Base-by-base conservation (phyloP, 306 rosid species). In the Benincasa hispida region DNA sequence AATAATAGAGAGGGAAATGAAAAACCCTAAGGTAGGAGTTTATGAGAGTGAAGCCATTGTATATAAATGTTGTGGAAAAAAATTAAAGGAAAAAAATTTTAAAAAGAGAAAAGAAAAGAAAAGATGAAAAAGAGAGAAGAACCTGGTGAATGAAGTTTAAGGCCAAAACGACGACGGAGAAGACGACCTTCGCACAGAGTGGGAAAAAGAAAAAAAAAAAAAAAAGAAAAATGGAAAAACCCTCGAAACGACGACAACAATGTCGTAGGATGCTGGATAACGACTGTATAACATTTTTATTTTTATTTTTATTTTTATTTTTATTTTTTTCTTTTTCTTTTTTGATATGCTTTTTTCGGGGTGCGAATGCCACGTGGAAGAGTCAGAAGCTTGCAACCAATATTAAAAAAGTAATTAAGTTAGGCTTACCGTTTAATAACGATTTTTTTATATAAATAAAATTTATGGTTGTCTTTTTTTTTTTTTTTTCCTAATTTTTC, bases 151-250 rank as follows among this genome's bases (percentile, higher is more conserved):
- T 35, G 45, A 34, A 55, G 72, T 63, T 17, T 45, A 45, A 63
- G 27, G 25, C 68, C 76, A 78, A 78, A 79, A 79, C 82, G 82
- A 79, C 82, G 82, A 34, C 82, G 82, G 82, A 53, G 57, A 53
- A 79, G 77, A 79, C 78, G 82, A 79, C 55, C 77, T 53, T 72
- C 63, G 58, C 24, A 63, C 25, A 67, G 47, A 74, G 66, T 32
- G 15, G 24, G 27, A 32, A 72, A 72, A 70, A 4, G 14, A 3
- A 24, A 42, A 53, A 77, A 22, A 45, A 45, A 50, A 14, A 41
- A 32, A 72, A 48, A 47, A 0, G 2, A 4, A 15, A 42, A 25
- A 77, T n/a, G 5, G 39, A 35, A 35, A 35, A 35, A 37, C 63
- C 58, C 75, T 51, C 34, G 78, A 79, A 73, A 74, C 82, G 78